A percentile compares a stretch with the other conserved stretches of the same genome.
phyloP scores from a whole-genome alignment of 768 basidiomycete genomes.

The Amanita jacksonii region DNA sequence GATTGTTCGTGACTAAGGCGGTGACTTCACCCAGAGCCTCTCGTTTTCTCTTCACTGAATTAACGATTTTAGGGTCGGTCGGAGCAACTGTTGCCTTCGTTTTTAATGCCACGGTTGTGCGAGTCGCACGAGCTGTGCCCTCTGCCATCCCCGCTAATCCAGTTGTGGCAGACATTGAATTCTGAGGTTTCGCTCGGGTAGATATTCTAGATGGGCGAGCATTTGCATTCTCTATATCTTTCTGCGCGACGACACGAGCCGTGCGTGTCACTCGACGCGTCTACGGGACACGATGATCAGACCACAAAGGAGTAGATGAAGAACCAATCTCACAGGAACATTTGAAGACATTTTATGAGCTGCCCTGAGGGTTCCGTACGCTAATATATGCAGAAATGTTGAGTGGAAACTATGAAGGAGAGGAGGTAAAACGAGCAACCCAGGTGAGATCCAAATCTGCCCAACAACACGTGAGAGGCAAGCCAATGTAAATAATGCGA shows the following conservation, averaged over 20 bases:
- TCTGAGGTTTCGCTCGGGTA: slow-evolving; percentile 52
- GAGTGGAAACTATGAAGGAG: slow-evolving; percentile 12
- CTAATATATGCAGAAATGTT: slow-evolving; percentile 9
- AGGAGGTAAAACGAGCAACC: slow-evolving; percentile 14
- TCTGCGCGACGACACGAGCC: slow-evolving; percentile 35
- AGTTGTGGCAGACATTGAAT: slow-evolving; percentile 31
- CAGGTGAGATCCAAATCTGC: slow-evolving; percentile 17
- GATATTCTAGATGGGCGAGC: slow-evolving; percentile 50
- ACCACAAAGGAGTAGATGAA: slow-evolving; percentile 7
- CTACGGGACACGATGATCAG: slow-evolving; percentile 23
- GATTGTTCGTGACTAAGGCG: slow-evolving; percentile 35
- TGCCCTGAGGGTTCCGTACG: slow-evolving; percentile 15
- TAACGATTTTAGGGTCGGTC: slow-evolving; percentile 33
- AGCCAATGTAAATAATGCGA: slow-evolving; percentile 22
- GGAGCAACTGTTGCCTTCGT: slow-evolving; percentile 36
- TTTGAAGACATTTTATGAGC: slow-evolving; percentile 34
- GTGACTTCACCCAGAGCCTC: slow-evolving; percentile 73
- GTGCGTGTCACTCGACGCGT: slow-evolving; percentile 62
- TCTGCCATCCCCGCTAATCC: slow-evolving; percentile 22
- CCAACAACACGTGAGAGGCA: slow-evolving; percentile 34
- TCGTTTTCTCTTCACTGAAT: slow-evolving; percentile 64
- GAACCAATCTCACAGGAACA: slow-evolving; percentile 30
- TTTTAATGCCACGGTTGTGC: slow-evolving; percentile 42
- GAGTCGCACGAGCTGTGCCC: slow-evolving; percentile 36
- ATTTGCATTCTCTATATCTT: slow-evolving; percentile 70